These are phyloP conservation scores for Apiotrichum siamense DNA, from an alignment of 1,284 basidiomycete species.

Conservation along the genomic window DNA sequence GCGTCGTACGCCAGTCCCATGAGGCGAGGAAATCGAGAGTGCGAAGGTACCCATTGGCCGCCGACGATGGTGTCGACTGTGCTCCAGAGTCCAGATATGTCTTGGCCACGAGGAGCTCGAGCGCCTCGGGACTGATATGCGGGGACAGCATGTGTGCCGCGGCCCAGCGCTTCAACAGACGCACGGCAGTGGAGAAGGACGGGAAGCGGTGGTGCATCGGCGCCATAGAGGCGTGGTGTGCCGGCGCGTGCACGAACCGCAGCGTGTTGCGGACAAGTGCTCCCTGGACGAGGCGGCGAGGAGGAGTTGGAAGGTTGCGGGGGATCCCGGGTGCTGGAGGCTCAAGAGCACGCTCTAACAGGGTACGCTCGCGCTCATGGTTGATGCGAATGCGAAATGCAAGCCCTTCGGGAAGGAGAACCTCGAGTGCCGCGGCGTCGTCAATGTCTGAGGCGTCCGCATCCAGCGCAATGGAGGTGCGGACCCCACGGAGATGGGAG, in stretches of 20 bases:
- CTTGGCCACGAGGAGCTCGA: conserved; percentile 75
- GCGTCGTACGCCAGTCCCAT: conserved; percentile 67
- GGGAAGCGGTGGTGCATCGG: conserved; percentile 72
- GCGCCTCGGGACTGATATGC: conserved; percentile 61
- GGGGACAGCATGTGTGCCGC: conserved; percentile 80
- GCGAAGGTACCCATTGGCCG: conserved; percentile 65
- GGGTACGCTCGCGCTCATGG: conserved; percentile 75
- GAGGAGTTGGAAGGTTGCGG: conserved; percentile 36
- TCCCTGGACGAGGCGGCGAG: conserved; percentile 50
- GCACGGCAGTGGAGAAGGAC: conserved; percentile 74
- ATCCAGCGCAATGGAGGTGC: conserved; percentile 52
- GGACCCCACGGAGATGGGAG: conserved; percentile 53
- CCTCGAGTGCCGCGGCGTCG: conserved; percentile 68
- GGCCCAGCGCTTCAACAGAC: conserved; percentile 90
- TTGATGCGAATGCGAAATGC: conserved; percentile 78
- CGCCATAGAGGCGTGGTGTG: conserved; percentile 78
- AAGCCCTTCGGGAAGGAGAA: conserved; percentile 76
- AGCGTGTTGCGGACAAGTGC: conserved; percentile 62
- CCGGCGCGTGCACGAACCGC: conserved; percentile 69
- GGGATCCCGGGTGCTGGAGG: conserved; percentile 38
- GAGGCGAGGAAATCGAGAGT: conserved; percentile 68
- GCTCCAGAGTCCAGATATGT: conserved; percentile 51
- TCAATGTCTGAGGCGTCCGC: conserved; percentile 57
- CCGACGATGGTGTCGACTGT: conserved; percentile 47
- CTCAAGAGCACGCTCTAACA: conserved; percentile 64